Evolutionary conservation across 2,329 filamentous ascomycete genomes (phyloP), one percentile per base, ranked within the genome.

Genomic region (Ophiocordyceps camponoti-saundersi): DNA sequence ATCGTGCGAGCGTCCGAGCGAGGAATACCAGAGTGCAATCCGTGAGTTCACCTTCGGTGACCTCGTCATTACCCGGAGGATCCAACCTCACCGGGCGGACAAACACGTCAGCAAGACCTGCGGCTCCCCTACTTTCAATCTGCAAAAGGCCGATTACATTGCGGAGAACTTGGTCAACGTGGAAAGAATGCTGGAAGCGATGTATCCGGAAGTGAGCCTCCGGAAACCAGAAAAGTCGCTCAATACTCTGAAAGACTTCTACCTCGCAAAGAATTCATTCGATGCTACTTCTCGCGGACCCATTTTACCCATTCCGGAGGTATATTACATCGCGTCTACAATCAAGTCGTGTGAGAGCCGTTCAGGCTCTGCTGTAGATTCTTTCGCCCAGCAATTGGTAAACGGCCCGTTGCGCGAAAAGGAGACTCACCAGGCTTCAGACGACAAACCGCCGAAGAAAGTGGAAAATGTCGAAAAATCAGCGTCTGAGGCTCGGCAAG

Each of bases 1-100:
- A 1, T 70, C 79, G 22, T 71, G 70, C 15, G 67, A 73, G 18
- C 68, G 73, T 16, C 70, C 62, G 13, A 66, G 64, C 20, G 65
- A 62, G 20, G 59, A 65, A 46, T 72, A 71, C 47, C 56, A 62
- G 43, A 59, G 53, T 22, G 68, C 57, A 48, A 58, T 67, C 15
- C 60, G 53, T 45, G 64, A 63, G 45, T 61, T 67, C 51, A 66
- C 62, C 43, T 57, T 55, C 29, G 63, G 55, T 41, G 73, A 67
- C 50, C 68, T 64, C 54, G 62, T 63, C 49, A 63, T 62, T 45
- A 60, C 59, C 36, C 61, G 63, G 23, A 57, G 63, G 32, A 49
- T 65, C 15, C 59, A 63, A 42, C 56, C 58, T 4, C 57, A 61
- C 23, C 52, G 53, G 6, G 54, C 53, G 30, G 57, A 55, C 30